Base-by-base conservation (phyloP, 2,329 filamentous ascomycete species). In the Aspergillus chevalieri region DNA sequence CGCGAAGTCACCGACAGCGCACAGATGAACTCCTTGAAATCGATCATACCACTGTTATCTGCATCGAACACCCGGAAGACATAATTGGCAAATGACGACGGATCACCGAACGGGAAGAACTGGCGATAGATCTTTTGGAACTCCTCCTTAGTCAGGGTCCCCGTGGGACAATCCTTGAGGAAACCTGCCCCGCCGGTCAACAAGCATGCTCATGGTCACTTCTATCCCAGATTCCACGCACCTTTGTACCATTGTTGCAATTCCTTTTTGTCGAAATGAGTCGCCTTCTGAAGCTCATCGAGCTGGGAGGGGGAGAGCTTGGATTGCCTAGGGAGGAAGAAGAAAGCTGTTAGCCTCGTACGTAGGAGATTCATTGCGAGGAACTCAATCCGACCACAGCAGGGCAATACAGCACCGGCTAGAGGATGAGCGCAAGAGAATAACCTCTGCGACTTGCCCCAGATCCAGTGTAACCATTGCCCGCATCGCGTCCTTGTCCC, bases 241-340 rank as follows among this genome's bases (percentile, higher is more conserved):
- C 93, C 93, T 81, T 97, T 97, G 75, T 98, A 97, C 93, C 93
- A 98, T 84, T 97, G 92, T 72, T 98, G 93, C 68, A 98, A 74
- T 74, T 98, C 93, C 79, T 97, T 97, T 85, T 96, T 96, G 74
- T 98, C 93, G 68, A 98, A 98, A 74, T 97, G 90, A 57, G 93
- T 98, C 53, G 90, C 90, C 78, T 89, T 93, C 71, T 97, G 91
- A 60, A 98, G 84, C 74, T 98, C 93, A 59, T 82, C 83, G 67
- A 98, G 87, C 80, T 98, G 90, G 73, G 95, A 87, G 70, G 93
- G 89, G 51, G 91, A 95, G 69, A 98, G 86, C 79, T 97, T 98
- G 63, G 92, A 97, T 79, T 97, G 93, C 75, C 93, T 98, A 57
- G 34, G 39, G 8, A 39, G 26, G 6, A n/a, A 19, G 34, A 38